Evolutionary conservation across 2,329 filamentous ascomycete species (phyloP).

Genomic region (Sporothrix protearum): DNA sequence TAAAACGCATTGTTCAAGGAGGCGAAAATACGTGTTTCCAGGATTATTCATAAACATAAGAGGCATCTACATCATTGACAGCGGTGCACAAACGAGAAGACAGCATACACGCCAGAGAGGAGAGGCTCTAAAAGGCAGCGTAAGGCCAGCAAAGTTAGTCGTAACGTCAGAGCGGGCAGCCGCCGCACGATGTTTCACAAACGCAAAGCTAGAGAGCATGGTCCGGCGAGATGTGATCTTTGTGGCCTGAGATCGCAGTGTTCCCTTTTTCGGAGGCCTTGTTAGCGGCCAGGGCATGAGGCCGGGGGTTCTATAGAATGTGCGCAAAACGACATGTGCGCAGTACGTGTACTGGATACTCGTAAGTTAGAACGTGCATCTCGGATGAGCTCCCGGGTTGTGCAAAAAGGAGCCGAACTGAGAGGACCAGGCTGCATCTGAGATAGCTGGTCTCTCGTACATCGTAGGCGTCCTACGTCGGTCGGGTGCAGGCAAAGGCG

Average conservation of each 20-base stretch:
- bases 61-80: not conserved
- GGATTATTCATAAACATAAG: too few species aligned
- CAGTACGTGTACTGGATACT: not conserved
- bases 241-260: not conserved
- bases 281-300: not conserved
- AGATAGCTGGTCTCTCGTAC: not conserved
- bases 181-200: slow-evolving; percentile 15
- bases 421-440: not conserved
- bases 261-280: not conserved
- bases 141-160: too few species aligned
- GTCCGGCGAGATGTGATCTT: not conserved
- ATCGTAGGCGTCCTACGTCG: not conserved
- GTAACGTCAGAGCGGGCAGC: not conserved
- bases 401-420: not conserved
- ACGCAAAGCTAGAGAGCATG: slow-evolving; percentile 1
- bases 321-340: slow-evolving; percentile 5
- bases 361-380: not conserved
- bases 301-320: not conserved
- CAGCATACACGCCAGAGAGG: not conserved
- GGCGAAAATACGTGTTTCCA: not conserved
- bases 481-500: not conserved
- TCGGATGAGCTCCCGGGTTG: not conserved
- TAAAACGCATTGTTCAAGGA: not conserved
- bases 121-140: not conserved
- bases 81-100: not conserved